Base-by-base conservation (phyloP, 805 yeast genomes). In the Saccharomycopsis oosterbeekiorum region DNA sequence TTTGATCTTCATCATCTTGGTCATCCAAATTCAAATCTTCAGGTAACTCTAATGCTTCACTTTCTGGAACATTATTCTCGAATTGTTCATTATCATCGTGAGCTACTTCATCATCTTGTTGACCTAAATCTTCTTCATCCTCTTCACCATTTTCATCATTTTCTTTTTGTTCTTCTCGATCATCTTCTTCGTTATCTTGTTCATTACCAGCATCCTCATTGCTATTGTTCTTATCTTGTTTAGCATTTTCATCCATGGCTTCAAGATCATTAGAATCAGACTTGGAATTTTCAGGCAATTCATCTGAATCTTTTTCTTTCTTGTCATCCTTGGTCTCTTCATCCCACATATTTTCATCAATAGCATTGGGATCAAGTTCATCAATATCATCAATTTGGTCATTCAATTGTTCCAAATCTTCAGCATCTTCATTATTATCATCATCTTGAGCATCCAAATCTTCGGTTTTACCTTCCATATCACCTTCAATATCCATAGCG, bases 311-410 rank as follows among this genome's bases (percentile, higher is more conserved):
- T 70, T 91, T 91, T 68, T 91, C 97, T 69, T 89, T 88, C 21
- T 82, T 79, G 65, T 82, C 82, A 15, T 85, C 90, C 61, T 84
- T 80, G 12, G 86, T 88, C 70, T 93, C 91, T 68, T 92, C 97
- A 69, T 93, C 94, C 97, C 98, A 93, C 97, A 90, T 90, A 74
- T 90, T 93, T 66, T 93, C 97, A 71, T 93, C 98, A 57, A 93
- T 84, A 2, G 97, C 96, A 73, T 91, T 89, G 1, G 97, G 97
- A 77, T 92, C 98, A 65, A 87, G 77, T 61, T 90, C 96, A 70
- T 89, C 96, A 39, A 93, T 74, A 68, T 92, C 89, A 65, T 93
- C 97, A 51, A 91, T 80, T 69, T 91, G 93, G 65, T 92, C 97
- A 69, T 92, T 97, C 60, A 89, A 69, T 1, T 89, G 86, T 5